Evolutionary conservation across 495 filamentous ascomycete genomes (phyloP), one percentile per base, ranked within the genome.

Genomic region (Thermothielavioides terrestris): DNA sequence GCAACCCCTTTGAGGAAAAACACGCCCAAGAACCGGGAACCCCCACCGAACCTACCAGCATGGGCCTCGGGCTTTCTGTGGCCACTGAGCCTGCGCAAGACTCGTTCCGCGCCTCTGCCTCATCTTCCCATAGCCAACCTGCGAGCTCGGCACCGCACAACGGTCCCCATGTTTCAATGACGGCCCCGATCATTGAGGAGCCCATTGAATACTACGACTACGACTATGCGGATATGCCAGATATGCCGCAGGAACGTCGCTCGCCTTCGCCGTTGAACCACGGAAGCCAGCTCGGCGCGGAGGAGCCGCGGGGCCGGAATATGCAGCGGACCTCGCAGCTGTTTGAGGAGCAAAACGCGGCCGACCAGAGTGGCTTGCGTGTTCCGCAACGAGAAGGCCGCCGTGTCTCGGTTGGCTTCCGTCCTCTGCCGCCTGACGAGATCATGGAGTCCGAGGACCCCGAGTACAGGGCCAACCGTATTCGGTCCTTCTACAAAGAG

Each of bases 401-500:
- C 37, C 81, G 90, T 50, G 68, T 94, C 51, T 95, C 89, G 10
- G 84, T 96, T 61, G 89, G 90, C 22, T 78, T 94, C 59, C 84
- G 94, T n/a, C 92, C 92, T 37, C 77, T 98, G 28, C 92, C 92
- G 4, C 88, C 89, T 43, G 86, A 90, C 57, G 76, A 76, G 21
- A 74, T 72, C 28, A 68, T 70, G 38, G 71, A 73, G 21, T 84
- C 86, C 28, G 86, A 89, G n/a, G 87, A 94, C 61, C 87, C 92
- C 2, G 92, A 97, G 69, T 81, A 91, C 68, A 81, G 92, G 63
- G 92, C 92, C 52, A 96, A 95, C 69, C 80, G 94, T 20, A 97
- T 98, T 55, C 81, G 92, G 56, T 97, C 94, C 21, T 98, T 98
- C 71, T 98, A 98, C 71, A 95, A 95, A 65, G 92, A 97, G 66